Conservation (phyloP, 164 flowering plant genomes). For the Vitis rotundifolia region DNA sequence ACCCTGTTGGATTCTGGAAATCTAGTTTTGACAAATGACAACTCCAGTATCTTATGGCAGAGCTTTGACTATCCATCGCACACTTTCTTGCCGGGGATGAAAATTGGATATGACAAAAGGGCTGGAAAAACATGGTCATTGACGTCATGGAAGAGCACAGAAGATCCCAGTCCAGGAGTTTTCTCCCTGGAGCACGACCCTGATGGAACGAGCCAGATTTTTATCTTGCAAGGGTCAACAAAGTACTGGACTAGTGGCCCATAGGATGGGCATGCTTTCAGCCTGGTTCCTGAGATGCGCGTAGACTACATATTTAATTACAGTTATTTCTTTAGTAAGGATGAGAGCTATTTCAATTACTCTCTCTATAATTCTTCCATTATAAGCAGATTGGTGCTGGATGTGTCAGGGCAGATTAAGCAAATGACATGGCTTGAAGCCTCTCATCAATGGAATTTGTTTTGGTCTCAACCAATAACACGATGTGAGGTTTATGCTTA, state of each 20-base stretch:
- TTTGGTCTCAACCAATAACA: not conserved
- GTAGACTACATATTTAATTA: not conserved
- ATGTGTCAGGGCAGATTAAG: not conserved
- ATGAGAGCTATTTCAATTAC: not conserved
- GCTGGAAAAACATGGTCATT: too few species aligned
- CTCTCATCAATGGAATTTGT: not conserved
- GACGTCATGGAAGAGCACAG: too few species aligned
- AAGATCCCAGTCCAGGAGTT: too few species aligned
- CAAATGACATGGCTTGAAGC: not conserved
- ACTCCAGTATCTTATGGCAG: too few species aligned
- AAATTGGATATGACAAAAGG: slow-evolving; percentile 1
- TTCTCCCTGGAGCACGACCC: slow-evolving; percentile 2
- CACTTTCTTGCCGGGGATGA: slow-evolving; percentile 7
- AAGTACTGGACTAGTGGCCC: slow-evolving; percentile 17
- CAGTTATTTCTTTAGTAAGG: too few species aligned
- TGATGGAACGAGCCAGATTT: not conserved
- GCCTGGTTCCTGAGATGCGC: not conserved
- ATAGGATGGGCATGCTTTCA: not conserved
- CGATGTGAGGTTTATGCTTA: too few species aligned
- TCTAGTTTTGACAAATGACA: too few species aligned
- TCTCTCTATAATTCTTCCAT: not conserved
- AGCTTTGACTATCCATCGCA: not conserved
- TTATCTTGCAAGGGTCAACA: not conserved
- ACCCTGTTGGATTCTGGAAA: too few species aligned
- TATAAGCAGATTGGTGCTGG: not conserved